Conservation (phyloP, 2,329 filamentous ascomycete genomes). For the Botrytis deweyae region DNA sequence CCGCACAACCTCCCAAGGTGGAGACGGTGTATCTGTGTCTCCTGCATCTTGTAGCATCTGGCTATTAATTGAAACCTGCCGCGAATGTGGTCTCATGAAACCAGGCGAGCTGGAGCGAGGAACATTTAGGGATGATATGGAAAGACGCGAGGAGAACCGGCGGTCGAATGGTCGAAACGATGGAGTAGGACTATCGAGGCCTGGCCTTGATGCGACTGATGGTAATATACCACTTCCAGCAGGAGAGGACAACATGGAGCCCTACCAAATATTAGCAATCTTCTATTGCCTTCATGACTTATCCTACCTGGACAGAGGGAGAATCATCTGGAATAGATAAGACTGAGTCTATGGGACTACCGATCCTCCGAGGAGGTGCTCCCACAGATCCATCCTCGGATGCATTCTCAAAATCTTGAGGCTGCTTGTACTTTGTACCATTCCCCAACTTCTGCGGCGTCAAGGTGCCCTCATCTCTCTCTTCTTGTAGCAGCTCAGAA, state of each 20-base stretch:
- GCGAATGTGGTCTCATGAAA: slow-evolving; percentile 73
- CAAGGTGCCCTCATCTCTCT: slow-evolving; percentile 29
- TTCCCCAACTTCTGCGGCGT: slow-evolving; percentile 38
- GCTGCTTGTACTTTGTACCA: slow-evolving; percentile 39
- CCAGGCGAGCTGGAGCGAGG: slow-evolving; percentile 69
- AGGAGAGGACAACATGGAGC: slow-evolving; percentile 63
- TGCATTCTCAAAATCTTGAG: slow-evolving; percentile 44
- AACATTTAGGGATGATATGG: slow-evolving; percentile 54
- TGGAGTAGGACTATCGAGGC: slow-evolving; percentile 68
- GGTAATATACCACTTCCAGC: slow-evolving; percentile 73
- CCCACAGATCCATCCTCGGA: slow-evolving; percentile 57
- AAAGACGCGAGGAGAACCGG: slow-evolving; percentile 85
- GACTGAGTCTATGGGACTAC: slow-evolving; percentile 68
- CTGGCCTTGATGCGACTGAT: slow-evolving; percentile 64
- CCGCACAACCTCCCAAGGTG: slow-evolving; percentile 94
- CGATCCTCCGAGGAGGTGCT: slow-evolving; percentile 53
- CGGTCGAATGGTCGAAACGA: slow-evolving; percentile 92
- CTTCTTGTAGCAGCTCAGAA: slow-evolving; percentile 35
- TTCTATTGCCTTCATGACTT: not conserved
- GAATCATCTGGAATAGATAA: slow-evolving; percentile 79
- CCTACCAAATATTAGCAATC: slow-evolving; percentile 44
- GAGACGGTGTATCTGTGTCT: slow-evolving; percentile 68
- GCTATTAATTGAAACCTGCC: slow-evolving; percentile 76
- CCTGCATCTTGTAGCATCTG: slow-evolving; percentile 61
- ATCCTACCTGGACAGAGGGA: slow-evolving; percentile 73